A percentile compares a stretch with the other conserved stretches of the same genome.
Evolutionary conservation across 2,329 filamentous ascomycete species (phyloP).

Genomic region (Pezicula radicicola): DNA sequence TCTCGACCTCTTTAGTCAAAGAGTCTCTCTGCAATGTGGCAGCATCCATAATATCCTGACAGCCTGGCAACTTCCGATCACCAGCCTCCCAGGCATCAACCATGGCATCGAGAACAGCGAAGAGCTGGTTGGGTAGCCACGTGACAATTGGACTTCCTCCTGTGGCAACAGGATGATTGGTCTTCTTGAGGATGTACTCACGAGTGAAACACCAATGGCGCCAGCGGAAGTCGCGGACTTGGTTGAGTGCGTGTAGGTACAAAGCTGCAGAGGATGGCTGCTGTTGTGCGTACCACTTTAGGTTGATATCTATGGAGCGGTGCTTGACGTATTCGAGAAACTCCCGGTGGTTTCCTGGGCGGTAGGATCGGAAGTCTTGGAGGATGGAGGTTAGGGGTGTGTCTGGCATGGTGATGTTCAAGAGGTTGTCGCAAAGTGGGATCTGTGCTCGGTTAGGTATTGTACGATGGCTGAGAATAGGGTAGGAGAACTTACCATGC

Average conservation of each 20-base stretch:
- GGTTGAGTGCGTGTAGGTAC: conserved; percentile 65
- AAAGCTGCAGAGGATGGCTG: conserved; percentile 54
- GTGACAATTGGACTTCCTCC: conserved; percentile 81
- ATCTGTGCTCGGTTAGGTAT: conserved; percentile 42
- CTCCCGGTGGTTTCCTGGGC: conserved; percentile 82
- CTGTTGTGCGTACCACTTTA: conserved; percentile 56
- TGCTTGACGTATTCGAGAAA: conserved; percentile 73
- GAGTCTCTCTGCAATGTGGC: conserved; percentile 62
- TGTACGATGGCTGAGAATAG: background rate
- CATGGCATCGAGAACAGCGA: conserved; percentile 73
- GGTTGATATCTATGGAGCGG: conserved; percentile 43
- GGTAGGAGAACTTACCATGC: conserved; percentile 55
- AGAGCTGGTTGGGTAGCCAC: conserved; percentile 79
- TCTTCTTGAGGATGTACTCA: conserved; percentile 81
- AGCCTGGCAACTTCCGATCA: conserved; percentile 28
- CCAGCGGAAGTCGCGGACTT: conserved; percentile 80
- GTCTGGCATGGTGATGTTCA: conserved; percentile 81
- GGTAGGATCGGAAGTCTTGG: conserved; percentile 83
- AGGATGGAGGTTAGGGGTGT: conserved; percentile 89
- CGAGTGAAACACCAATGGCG: conserved; percentile 83
- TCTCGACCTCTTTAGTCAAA: conserved; percentile 69
- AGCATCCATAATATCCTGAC: conserved; percentile 63
- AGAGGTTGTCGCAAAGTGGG: conserved; percentile 82
- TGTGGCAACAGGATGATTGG: conserved; percentile 72
- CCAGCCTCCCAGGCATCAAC: conserved; percentile 45